These are phyloP conservation scores for Blastomyces silverae DNA, from an alignment of 2,329 filamentous ascomycete species.

Conservation along the genomic window DNA sequence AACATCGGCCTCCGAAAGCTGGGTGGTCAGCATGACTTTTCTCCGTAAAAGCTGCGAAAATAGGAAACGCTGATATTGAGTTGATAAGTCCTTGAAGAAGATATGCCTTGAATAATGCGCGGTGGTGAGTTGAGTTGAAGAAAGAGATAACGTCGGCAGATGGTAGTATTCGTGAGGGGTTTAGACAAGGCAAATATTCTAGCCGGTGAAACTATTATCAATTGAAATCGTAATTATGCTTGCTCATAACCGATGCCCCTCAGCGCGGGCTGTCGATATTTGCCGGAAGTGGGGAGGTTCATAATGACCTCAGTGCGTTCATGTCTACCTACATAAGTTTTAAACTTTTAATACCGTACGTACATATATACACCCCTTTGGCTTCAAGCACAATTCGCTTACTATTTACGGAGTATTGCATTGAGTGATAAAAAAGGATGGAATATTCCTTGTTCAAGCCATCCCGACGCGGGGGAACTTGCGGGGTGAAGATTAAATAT, in stretches of 20 bases:
- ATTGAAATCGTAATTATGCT: background rate
- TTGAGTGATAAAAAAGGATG: background rate
- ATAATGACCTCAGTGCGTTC: too few species aligned
- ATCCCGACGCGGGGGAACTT: background rate
- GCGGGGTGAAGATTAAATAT: background rate
- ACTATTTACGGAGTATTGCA: background rate
- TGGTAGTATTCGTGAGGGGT: background rate
- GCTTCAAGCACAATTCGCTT: background rate
- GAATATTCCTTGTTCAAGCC: too few species aligned
- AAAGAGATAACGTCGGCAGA: background rate
- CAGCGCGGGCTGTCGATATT: background rate
- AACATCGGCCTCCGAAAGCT: slow-evolving; percentile 48
- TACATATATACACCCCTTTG: too few species aligned
- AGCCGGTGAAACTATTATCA: background rate
- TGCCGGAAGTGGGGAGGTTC: background rate
- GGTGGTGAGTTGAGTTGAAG: background rate
- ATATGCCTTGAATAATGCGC: background rate
- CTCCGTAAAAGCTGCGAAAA: slow-evolving; percentile 12
- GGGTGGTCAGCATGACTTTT: slow-evolving; percentile 33
- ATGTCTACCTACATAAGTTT: too few species aligned
- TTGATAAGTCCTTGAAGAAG: background rate
- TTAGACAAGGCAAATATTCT: background rate
- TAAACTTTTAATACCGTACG: background rate
- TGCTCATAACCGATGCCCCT: background rate
- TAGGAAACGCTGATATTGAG: background rate